Conservation (phyloP, 108 stramenopile genomes). For the Skeletonema marinoi region DNA sequence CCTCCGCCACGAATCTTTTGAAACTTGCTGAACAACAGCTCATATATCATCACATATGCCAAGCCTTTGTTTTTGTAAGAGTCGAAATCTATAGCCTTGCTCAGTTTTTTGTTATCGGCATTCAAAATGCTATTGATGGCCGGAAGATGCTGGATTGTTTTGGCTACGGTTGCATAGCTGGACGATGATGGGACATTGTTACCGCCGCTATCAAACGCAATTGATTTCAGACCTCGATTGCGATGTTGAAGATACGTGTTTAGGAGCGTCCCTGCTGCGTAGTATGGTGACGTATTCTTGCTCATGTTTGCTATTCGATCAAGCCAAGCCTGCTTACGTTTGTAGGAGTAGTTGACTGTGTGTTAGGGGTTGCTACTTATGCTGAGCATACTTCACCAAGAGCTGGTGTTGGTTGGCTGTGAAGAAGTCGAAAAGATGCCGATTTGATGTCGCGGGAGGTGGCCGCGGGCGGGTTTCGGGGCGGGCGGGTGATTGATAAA, state of each 20-base stretch:
- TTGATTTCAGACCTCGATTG: conserved; percentile 40
- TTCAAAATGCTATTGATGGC: conserved; percentile 37
- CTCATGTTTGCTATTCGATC: conserved; percentile 11
- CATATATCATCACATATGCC: conserved; percentile 82
- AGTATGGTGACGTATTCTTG: conserved; percentile 40
- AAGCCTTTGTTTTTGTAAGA: conserved; percentile 56
- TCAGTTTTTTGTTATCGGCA: conserved; percentile 25
- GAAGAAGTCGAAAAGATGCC: too few species aligned
- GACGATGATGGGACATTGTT: conserved; percentile 38
- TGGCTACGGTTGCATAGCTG: conserved; percentile 47
- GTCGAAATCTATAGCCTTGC: conserved; percentile 44
- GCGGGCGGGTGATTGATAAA: too few species aligned
- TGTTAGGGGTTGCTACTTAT: too few species aligned
- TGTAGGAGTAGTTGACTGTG: too few species aligned
- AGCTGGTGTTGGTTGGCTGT: too few species aligned
- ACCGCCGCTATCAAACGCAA: conserved; percentile 28
- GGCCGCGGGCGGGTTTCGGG: too few species aligned
- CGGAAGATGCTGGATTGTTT: conserved; percentile 46
- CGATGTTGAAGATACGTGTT: conserved; percentile 29
- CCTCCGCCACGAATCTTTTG: conserved; percentile 85
- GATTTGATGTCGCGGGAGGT: too few species aligned
- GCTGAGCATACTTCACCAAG: too few species aligned
- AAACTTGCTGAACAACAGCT: conserved; percentile 82
- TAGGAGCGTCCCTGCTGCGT: conserved; percentile 33
- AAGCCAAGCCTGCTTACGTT: too few species aligned